Evolutionary conservation across 2,329 filamentous ascomycete genomes (phyloP), one percentile per base, ranked within the genome.

Genomic region (Ilyonectria robusta): DNA sequence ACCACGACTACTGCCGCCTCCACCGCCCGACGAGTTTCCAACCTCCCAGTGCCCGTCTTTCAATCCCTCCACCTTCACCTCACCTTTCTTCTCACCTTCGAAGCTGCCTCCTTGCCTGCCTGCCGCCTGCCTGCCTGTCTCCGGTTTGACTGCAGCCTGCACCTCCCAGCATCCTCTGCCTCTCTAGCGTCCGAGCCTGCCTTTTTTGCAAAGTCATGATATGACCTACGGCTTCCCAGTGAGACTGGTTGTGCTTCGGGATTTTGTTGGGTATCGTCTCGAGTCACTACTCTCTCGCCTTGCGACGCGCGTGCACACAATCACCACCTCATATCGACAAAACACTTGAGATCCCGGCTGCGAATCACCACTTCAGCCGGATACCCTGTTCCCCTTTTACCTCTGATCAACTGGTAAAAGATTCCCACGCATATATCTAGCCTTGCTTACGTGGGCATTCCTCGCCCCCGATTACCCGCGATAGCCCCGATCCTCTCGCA

Each of bases 361-460:
- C 55, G 47, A 51, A 60, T 53, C 37, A 55, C 67, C 51, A 50
- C 51, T 47, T 56, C 37, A 65, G 40, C 66, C 57, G 69, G 58
- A 67, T 71, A 57, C 29, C 60, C 59, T 56, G 46, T 11, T 33
- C 40, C 19, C 29, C 26, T 50, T 68, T 65, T 60, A 59, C 68
- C 47, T 55, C 51, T 31, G 54, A 68, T 47, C 48, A 72, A 59
- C 55, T 35, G 61, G 66, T 40, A 66, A 67, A 61, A 51, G n/a
- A 58, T 61, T 61, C 31, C 60, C 62, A n/a, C 55, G 54, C 59
- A 60, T 65, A 66, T 50, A 69, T 59, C 54, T 59, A 62, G 53
- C 57, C 58, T 68, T 74, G 62, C 70, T 72, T 68, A 66, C 71
- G 70, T 73, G 70, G 72, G 71, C 77, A 78, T 78, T 80, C 75